A percentile compares a stretch with the other conserved stretches of the same genome.
Evolutionary conservation across 2,329 filamentous ascomycete species (phyloP).

Genomic region (Biscogniauxia marginata): DNA sequence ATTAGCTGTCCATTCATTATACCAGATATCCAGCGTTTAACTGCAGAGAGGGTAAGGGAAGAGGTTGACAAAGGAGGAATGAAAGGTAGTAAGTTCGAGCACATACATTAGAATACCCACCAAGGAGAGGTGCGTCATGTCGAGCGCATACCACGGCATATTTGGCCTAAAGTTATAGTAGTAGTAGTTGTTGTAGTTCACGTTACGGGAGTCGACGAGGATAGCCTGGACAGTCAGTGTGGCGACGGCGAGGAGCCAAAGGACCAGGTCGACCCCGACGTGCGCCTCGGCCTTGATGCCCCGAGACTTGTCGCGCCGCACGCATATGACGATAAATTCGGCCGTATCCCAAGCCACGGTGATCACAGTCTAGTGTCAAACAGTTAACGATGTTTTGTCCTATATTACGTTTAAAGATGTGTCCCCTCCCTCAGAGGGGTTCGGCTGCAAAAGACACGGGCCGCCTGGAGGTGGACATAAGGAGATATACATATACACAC

Average conservation of each 20-base stretch:
- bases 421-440: too few relatives aligned
- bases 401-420: too few relatives aligned
- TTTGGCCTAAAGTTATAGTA: neutral
- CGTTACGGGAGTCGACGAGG: conserved; percentile 1
- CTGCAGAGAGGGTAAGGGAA: neutral
- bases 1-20: too few relatives aligned
- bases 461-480: too few relatives aligned
- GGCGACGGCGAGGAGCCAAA: conserved; percentile 12
- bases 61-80: neutral
- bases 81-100: neutral
- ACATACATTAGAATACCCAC: neutral
- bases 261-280: conserved; percentile 26
- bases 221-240: conserved; percentile 3
- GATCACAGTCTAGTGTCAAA: conserved; percentile 7
- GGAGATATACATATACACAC: too few relatives aligned
- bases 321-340: conserved; percentile 26
- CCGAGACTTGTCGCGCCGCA: conserved; percentile 15
- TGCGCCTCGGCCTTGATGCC: conserved; percentile 29
- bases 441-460: too few relatives aligned
- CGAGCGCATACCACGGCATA: neutral
- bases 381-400: neutral
- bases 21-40: neutral
- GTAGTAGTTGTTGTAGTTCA: neutral
- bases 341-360: conserved; percentile 24
- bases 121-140: neutral